phyloP scores from a whole-genome alignment of 73 alveolate species.

The Paramecium caudatum region DNA sequence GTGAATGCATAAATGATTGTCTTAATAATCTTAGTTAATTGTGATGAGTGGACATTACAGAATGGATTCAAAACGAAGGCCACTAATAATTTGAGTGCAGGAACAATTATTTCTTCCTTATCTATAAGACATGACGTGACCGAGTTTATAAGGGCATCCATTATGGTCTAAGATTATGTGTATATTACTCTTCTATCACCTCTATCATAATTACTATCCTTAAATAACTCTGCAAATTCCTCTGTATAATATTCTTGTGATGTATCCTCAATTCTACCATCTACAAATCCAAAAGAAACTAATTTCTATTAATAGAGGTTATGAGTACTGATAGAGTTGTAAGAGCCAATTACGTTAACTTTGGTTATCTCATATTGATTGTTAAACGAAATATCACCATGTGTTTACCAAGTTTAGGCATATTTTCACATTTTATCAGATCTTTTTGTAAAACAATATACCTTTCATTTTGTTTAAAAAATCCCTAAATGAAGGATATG shows the following conservation, averaged over 20 bases:
- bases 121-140: conserved; percentile 39
- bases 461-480: conserved; percentile 72
- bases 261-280: conserved; percentile 38
- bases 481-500: conserved; percentile 68
- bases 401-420: conserved; percentile 39
- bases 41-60: background rate
- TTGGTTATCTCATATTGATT: conserved; percentile 50
- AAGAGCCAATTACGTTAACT: conserved; percentile 36
- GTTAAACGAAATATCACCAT: conserved; percentile 39
- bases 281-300: conserved; percentile 46
- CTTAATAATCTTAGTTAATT: background rate
- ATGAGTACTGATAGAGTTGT: background rate
- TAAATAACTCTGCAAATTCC: conserved; percentile 57
- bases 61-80: conserved; percentile 47
- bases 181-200: conserved; percentile 31
- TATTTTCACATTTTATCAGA: conserved; percentile 37
- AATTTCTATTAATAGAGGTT: background rate
- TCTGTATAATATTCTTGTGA: conserved; percentile 33
- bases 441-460: conserved; percentile 13
- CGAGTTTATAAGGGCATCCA: conserved; percentile 11
- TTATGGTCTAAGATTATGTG: background rate
- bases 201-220: background rate
- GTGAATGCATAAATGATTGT: conserved; percentile 36
- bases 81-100: conserved; percentile 42
- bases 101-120: conserved; percentile 9